These are phyloP conservation scores for Lecanicillium sp. DNA, from an alignment of 2,329 filamentous ascomycete species.

Conservation along the genomic window DNA sequence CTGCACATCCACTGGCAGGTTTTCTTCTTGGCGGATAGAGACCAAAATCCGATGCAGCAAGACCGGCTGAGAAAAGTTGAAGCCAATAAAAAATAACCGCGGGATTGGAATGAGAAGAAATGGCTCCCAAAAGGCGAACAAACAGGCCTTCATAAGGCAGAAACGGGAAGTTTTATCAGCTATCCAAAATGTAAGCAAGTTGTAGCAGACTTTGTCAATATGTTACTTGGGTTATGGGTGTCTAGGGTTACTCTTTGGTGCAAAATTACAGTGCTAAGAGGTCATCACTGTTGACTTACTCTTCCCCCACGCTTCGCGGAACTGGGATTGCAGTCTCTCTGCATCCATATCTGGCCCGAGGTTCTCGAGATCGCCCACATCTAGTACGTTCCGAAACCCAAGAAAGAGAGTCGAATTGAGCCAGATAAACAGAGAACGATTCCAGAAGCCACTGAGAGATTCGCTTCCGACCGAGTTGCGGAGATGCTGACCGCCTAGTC, in stretches of 20 bases:
- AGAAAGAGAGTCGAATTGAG: conserved; percentile 1
- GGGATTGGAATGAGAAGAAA: background rate
- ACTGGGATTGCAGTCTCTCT: background rate
- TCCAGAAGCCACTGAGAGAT: background rate
- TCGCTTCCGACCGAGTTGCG: background rate
- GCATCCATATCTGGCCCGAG: background rate
- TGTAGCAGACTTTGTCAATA: too few species aligned
- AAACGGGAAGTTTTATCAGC: background rate
- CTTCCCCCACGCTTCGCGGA: background rate
- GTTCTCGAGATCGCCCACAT: background rate
- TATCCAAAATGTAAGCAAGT: too few species aligned
- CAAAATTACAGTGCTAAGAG: too few species aligned
- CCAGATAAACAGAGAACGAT: conserved; percentile 1
- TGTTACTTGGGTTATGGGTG: too few species aligned
- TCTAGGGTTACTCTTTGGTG: too few species aligned
- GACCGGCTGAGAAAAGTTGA: background rate
- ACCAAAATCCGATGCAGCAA: conserved; percentile 1
- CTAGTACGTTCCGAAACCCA: background rate
- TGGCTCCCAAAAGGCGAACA: background rate
- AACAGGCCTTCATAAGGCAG: background rate
- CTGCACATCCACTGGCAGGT: background rate
- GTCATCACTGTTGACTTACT: too few species aligned
- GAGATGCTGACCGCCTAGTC: background rate
- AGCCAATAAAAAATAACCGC: background rate
- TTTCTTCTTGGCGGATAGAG: background rate